A percentile compares a stretch with the other conserved stretches of the same genome.
phyloP scores from a whole-genome alignment of 768 basidiomycete genomes.

The Pisolithus tinctorius region DNA sequence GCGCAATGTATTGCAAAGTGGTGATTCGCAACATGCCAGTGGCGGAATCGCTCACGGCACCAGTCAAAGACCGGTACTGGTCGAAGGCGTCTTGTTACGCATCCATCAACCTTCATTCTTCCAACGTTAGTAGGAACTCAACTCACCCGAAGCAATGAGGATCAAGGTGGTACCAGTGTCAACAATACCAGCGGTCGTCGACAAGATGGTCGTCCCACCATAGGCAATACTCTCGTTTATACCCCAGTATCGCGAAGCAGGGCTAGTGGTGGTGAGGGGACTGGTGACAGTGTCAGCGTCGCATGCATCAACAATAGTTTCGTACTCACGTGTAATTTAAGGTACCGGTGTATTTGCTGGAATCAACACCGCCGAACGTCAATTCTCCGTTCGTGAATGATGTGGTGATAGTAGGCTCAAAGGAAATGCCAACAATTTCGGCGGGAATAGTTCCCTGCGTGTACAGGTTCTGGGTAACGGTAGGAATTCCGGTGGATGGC shows the following conservation, averaged over 20 bases:
- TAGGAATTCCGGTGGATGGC: slow-evolving; percentile 12
- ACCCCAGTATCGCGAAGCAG: slow-evolving; percentile 51
- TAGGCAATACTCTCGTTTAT: slow-evolving; percentile 51
- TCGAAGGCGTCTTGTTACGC: slow-evolving; percentile 30
- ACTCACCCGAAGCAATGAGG: slow-evolving; percentile 36
- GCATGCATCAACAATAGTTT: background rate
- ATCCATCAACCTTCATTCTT: background rate
- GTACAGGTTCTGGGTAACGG: slow-evolving; percentile 11
- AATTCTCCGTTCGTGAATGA: slow-evolving; percentile 11
- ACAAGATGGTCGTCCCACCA: slow-evolving; percentile 40
- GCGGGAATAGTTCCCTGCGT: background rate
- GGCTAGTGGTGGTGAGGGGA: slow-evolving; percentile 41
- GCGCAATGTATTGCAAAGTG: slow-evolving; percentile 38
- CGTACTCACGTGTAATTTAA: slow-evolving; percentile 36
- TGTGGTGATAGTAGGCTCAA: background rate
- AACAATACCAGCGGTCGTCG: slow-evolving; percentile 48
- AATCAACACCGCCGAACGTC: slow-evolving; percentile 36
- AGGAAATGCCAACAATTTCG: background rate
- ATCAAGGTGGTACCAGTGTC: slow-evolving; percentile 55
- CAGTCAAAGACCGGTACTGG: slow-evolving; percentile 39
- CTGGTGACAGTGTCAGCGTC: slow-evolving; percentile 17
- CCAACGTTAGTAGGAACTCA: background rate
- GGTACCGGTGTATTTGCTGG: slow-evolving; percentile 34
- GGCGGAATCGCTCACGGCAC: slow-evolving; percentile 26
- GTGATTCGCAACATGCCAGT: slow-evolving; percentile 51